Base-by-base conservation (phyloP, 108 stramenopile genomes). In the Pseudonitzschia pungens region DNA sequence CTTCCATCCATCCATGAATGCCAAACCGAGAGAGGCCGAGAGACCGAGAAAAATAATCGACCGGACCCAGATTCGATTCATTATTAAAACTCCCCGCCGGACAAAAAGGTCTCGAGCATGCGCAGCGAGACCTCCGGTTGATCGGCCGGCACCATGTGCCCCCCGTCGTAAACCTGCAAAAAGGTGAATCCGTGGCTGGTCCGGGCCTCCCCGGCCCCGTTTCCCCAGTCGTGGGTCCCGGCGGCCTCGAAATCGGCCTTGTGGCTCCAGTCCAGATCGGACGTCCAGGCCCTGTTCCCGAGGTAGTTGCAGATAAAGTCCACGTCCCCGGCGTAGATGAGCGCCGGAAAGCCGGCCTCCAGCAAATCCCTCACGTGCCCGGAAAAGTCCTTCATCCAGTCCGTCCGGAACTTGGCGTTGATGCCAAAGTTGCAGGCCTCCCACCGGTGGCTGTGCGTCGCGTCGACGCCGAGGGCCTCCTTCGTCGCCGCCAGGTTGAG, bases 251-350 rank as follows among this genome's bases (percentile, higher is more conserved):
- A 99, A 5, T 84, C 95, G 16, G 76, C 79, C 65, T 77, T 77
- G 65, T 95, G 93, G 41, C 40, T 45, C 98, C 98, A 99, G 29
- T 88, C 86, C 71, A 99, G 84, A 9, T 73, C 88, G 16, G 85
- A 66, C 7, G 96, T 97, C 97, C 96, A 97, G 28, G 98, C 97
- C 56, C 90, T 68, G 75, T 96, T 97, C 31, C 98, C 98, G 31
- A 98, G 77, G 79, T 95, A 97, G 84, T 99, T 97, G 86, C 97
- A 97, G 74, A 99, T 98, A 80, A 92, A 98, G 80, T 99, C 98
- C 21, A 92, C 83, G 77, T 99, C 98, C 50, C 98, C 96, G 29
- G 96, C 97, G 78, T 99, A 99, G 70, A 99, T 92, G 52, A 97
- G 83, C 5, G 91, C 90, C 14, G 90, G 92, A 42, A 89, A 83